A percentile compares a stretch with the other conserved stretches of the same genome.
Evolutionary conservation across 208 protist species (phyloP).

Genomic region (Endotrypanum monterogeii): DNA sequence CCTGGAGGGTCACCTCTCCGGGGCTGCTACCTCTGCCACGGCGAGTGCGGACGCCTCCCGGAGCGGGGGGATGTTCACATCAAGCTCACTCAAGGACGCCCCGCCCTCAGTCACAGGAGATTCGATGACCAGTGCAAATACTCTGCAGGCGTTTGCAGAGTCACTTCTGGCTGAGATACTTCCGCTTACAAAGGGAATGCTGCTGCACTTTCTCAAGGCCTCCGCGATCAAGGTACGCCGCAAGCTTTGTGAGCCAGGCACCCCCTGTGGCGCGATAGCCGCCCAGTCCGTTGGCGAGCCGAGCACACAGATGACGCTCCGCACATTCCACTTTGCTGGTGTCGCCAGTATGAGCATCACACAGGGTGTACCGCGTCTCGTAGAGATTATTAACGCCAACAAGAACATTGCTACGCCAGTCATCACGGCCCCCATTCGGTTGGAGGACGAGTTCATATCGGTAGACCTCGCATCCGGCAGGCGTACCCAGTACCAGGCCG

Average conservation of each 20-base stretch:
- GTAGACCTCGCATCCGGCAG: constrained; percentile 12
- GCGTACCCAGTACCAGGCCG: constrained; percentile 45
- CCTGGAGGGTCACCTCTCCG: constrained; percentile 4
- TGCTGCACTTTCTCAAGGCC: constrained; percentile 72
- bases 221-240: constrained; percentile 84
- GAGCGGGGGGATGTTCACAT: constrained; percentile 4
- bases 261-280: constrained; percentile 98
- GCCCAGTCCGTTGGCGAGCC: constrained; percentile 99
- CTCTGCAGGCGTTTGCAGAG: constrained; percentile 36
- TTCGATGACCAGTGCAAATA: neutral
- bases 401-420: constrained; percentile 99
- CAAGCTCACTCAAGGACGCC: neutral
- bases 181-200: constrained; percentile 67
- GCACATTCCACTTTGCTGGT: constrained; percentile 99
- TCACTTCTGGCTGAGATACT: constrained; percentile 69
- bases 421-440: constrained; percentile 93
- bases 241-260: constrained; percentile 96
- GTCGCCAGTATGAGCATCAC: constrained; percentile 99
- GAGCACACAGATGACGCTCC: constrained; percentile 99
- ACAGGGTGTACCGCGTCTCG: constrained; percentile 96
- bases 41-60: neutral
- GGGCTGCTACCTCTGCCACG: neutral
- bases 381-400: constrained; percentile 99
- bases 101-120: neutral
- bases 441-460: constrained; percentile 25